Percentiles rank a stretch among this genome's conserved stretches.
phyloP scores from a whole-genome alignment of 768 basidiomycete species.

The Hemileccinum impolitum region DNA sequence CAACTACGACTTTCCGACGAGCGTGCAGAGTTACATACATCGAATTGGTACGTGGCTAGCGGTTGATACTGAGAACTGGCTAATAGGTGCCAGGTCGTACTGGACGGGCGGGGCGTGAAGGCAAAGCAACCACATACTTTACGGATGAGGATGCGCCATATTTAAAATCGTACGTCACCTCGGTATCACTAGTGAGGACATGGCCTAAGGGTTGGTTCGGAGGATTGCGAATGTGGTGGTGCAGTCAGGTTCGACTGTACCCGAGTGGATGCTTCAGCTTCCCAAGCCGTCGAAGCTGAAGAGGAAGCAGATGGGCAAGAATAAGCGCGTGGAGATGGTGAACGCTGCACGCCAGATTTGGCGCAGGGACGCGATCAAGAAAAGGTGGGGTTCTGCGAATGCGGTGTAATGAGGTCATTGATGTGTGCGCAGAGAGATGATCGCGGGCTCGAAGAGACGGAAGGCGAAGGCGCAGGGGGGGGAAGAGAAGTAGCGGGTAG shows the following conservation, averaged over 20 bases:
- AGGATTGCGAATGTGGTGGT: conserved; percentile 96
- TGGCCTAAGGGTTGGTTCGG: conserved; percentile 9
- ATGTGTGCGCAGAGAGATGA: conserved; percentile 61
- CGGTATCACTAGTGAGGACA: not conserved
- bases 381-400: conserved; percentile 44
- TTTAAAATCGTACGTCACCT: conserved; percentile 72
- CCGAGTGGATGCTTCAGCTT: conserved; percentile 95
- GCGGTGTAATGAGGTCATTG: not conserved
- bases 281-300: conserved; percentile 90
- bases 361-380: conserved; percentile 67
- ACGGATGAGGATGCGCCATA: conserved; percentile 90
- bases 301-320: conserved; percentile 79
- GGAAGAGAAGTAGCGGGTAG: not conserved
- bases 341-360: conserved; percentile 69
- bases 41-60: conserved; percentile 64
- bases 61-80: not conserved
- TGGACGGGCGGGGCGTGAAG: conserved; percentile 88
- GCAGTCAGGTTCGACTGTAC: conserved; percentile 86
- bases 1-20: conserved; percentile 97
- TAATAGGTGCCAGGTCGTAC: conserved; percentile 66
- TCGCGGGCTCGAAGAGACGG: conserved; percentile 67
- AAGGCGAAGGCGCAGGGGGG: conserved; percentile 36
- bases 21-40: conserved; percentile 93
- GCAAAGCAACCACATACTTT: conserved; percentile 94
- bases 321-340: conserved; percentile 73